Evolutionary conservation across 2,329 filamentous ascomycete genomes (phyloP).

Genomic region (Colletotrichum horii): DNA sequence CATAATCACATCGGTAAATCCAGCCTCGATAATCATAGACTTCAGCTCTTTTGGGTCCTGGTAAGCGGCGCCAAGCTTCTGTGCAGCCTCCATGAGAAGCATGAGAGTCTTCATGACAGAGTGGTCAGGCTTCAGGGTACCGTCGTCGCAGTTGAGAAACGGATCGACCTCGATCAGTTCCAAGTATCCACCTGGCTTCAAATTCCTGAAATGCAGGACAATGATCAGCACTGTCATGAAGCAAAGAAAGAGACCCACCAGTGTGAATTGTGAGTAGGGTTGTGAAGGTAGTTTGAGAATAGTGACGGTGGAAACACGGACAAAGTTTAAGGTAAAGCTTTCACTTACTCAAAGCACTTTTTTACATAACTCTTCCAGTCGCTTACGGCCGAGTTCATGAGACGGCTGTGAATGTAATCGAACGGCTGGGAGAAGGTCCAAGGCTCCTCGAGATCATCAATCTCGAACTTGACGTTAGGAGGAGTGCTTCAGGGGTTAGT

Average conservation of each 20-base stretch:
- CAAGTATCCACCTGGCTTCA: constrained; percentile 48
- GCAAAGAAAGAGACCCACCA: not conserved
- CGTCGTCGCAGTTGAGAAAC: constrained; percentile 45
- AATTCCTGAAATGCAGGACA: constrained; percentile 10
- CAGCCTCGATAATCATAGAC: constrained; percentile 50
- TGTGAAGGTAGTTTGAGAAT: no score
- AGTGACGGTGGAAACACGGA: no score
- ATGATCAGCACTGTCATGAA: not conserved
- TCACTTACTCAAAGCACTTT: constrained; percentile 42
- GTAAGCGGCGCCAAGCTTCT: constrained; percentile 31
- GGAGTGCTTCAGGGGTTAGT: constrained; percentile 35
- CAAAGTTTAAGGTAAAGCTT: constrained; percentile 27
- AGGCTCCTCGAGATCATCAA: constrained; percentile 38
- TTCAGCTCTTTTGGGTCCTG: constrained; percentile 31
- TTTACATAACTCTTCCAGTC: constrained; percentile 58
- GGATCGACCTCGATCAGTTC: constrained; percentile 48
- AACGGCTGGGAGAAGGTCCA: constrained; percentile 43
- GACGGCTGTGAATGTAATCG: constrained; percentile 64
- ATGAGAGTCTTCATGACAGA: constrained; percentile 32
- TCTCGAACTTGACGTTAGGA: constrained; percentile 40
- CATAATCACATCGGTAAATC: constrained; percentile 57
- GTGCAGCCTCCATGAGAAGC: constrained; percentile 32
- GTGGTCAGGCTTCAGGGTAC: constrained; percentile 30
- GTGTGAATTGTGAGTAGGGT: not conserved
- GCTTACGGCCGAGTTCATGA: constrained; percentile 57